Percentiles rank a stretch among this genome's conserved stretches.
These are phyloP conservation scores for Phyllosticta citrichinensis DNA, from an alignment of 2,329 filamentous ascomycete genomes.

Conservation along the genomic window DNA sequence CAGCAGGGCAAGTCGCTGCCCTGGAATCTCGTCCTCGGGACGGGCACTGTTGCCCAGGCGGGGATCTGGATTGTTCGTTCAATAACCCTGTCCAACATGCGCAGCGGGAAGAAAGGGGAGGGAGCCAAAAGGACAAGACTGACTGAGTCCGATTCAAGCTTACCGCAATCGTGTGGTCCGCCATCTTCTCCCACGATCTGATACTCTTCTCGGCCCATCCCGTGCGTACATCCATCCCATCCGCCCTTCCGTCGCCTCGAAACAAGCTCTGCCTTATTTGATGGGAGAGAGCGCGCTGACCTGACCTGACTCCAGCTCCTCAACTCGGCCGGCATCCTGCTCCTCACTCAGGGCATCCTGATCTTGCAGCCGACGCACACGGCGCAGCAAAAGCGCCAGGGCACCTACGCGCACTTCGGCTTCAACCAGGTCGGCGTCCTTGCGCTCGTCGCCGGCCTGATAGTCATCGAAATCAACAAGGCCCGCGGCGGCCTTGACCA, in stretches of 20 bases:
- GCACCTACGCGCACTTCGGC: slow-evolving; percentile 55
- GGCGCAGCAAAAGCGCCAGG: slow-evolving; percentile 57
- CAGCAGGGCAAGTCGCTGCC: slow-evolving; percentile 51
- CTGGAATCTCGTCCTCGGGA: slow-evolving; percentile 76
- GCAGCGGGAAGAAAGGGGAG: background rate
- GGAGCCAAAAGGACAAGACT: background rate
- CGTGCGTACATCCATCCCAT: slow-evolving; percentile 40
- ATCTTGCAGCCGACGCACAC: slow-evolving; percentile 82
- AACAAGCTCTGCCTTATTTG: slow-evolving; percentile 11
- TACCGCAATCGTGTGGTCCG: slow-evolving; percentile 64
- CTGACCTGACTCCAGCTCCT: slow-evolving; percentile 30
- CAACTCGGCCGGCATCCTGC: slow-evolving; percentile 57
- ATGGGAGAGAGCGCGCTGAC: background rate
- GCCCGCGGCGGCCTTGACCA: slow-evolving; percentile 54
- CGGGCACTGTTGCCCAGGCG: slow-evolving; percentile 68
- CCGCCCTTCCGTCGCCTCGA: background rate
- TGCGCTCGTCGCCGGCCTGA: slow-evolving; percentile 53
- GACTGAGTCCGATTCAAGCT: slow-evolving; percentile 38
- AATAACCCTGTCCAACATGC: background rate
- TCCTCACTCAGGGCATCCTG: slow-evolving; percentile 70
- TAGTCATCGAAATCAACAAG: slow-evolving; percentile 80
- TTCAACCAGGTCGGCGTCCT: slow-evolving; percentile 59
- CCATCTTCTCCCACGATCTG: slow-evolving; percentile 58
- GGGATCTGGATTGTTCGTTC: slow-evolving; percentile 58
- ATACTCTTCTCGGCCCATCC: slow-evolving; percentile 86